Evolutionary conservation across 345 rosid genomes (phyloP).

Genomic region (Hibiscus trionum): DNA sequence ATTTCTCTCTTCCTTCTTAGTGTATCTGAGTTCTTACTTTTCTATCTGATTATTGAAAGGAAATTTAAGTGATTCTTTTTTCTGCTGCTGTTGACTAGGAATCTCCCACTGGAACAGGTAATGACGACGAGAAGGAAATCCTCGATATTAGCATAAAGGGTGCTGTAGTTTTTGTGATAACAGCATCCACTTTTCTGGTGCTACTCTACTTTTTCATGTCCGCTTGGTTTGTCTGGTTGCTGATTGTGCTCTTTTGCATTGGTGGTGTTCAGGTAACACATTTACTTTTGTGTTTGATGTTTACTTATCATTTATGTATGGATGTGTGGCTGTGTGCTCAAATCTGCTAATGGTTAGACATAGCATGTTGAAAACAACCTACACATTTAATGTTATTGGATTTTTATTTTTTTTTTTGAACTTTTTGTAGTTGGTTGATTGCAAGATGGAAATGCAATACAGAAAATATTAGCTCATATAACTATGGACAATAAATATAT

Average conservation of each 20-base stretch:
- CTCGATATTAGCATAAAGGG: constrained; percentile 79
- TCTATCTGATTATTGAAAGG: neutral
- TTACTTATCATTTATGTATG: neutral
- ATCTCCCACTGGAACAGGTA: constrained; percentile 25
- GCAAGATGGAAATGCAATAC: neutral
- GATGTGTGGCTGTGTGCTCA: neutral
- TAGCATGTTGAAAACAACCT: neutral
- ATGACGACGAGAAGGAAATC: constrained; percentile 69
- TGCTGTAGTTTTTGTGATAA: constrained; percentile 72
- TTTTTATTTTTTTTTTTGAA: neutral
- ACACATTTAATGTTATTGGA: neutral
- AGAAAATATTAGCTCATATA: neutral
- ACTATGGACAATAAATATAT: neutral
- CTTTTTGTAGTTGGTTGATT: neutral
- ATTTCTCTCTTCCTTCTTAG: neutral
- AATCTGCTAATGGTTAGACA: neutral
- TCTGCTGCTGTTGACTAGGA: constrained; percentile 39
- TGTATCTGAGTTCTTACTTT: neutral
- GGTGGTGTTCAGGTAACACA: constrained; percentile 3
- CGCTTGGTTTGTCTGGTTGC: constrained; percentile 10
- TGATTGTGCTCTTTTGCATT: constrained; percentile 5
- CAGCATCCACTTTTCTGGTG: constrained; percentile 82
- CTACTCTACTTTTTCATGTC: constrained; percentile 72
- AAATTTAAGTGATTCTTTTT: neutral
- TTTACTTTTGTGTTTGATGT: neutral